Evolutionary conservation across 1,284 basidiomycete species (phyloP), one percentile per base, ranked within the genome.

Genomic region (Puccinia horiana): DNA sequence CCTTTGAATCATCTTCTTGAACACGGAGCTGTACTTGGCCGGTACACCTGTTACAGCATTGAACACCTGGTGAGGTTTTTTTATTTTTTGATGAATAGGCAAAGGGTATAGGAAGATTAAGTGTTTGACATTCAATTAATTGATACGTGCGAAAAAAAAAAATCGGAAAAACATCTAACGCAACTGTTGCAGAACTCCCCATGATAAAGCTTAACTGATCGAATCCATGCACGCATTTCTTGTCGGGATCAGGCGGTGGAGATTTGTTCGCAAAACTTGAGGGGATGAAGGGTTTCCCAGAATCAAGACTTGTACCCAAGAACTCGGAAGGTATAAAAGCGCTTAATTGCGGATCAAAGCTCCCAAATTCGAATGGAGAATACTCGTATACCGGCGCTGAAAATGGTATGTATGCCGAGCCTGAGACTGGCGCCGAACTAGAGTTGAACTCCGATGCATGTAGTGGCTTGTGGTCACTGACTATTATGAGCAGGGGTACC

Each of bases 281-380:
- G n/a, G 69, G 69, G 32, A 75, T 40, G 14, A n/a, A 87, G 4
- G 87, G 83, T 72, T 84, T 54, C 16, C 86, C 88, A 75, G 86
- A 85, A 80, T 47, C 47, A 1, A 78, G 61, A 29, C 56, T 47
- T 49, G 76, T 78, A 29, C 86, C 86, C n/a, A 87, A 58, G 44
- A 85, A 84, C 75, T 86, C 85, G 76, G 85, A 85, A 12, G 86
- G 86, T 11, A 85, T 79, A 67, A 87, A 86, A 11, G 84, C 85
- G 16, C 85, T 81, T 5, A 87, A 82, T 32, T 76, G 83, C 18
- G 85, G 87, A 32, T 88, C 87, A 88, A 88, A 90, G 0, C 87
- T 86, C 9, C 89, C 89, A 76, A 88, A 89, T 84, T 89, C 88
- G 80, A 85, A 87, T 0, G 88, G 88, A 0, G 86, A 89, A 77